Evolutionary conservation across 179 eudicot species (phyloP).

Genomic region (Amaranthus tricolor): DNA sequence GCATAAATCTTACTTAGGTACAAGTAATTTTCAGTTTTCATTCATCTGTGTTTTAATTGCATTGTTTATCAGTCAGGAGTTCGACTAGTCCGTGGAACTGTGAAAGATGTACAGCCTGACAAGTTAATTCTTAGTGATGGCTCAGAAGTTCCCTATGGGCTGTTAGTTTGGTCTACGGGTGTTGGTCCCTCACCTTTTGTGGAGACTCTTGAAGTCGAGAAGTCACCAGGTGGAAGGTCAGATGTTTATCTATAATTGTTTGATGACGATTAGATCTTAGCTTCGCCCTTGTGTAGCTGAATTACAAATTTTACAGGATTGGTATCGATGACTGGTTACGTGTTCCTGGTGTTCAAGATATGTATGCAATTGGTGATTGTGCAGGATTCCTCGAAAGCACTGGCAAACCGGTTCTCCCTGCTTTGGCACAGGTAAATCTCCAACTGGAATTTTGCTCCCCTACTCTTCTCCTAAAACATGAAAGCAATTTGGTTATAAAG

Average conservation of each 20-base stretch:
- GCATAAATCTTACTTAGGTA: conserved; percentile 10
- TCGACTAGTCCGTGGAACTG: conserved; percentile 87
- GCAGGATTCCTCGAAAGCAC: conserved; percentile 92
- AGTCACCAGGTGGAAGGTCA: conserved; percentile 95
- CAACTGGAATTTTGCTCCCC: no score
- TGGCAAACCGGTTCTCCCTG: conserved; percentile 86
- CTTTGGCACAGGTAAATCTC: conserved; percentile 78
- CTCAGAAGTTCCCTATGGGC: conserved; percentile 87
- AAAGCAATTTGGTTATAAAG: no score
- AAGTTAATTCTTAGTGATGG: conserved; percentile 82
- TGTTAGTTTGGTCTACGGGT: conserved; percentile 97
- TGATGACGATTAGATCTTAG: no score
- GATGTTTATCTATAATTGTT: background rate
- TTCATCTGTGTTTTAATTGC: conserved; percentile 15
- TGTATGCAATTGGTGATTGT: conserved; percentile 92
- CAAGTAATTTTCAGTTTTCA: background rate
- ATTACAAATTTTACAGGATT: conserved; percentile 42
- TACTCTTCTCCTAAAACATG: no score
- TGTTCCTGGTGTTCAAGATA: conserved; percentile 73
- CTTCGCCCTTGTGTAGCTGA: no score
- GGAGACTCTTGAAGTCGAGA: conserved; percentile 53
- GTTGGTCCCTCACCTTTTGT: conserved; percentile 93
- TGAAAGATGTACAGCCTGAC: conserved; percentile 78
- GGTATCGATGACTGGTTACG: conserved; percentile 95
- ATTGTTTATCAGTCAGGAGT: conserved; percentile 87